Evolutionary conservation across 2,329 filamentous ascomycete species (phyloP).

Genomic region (Fusarium subglutinans): DNA sequence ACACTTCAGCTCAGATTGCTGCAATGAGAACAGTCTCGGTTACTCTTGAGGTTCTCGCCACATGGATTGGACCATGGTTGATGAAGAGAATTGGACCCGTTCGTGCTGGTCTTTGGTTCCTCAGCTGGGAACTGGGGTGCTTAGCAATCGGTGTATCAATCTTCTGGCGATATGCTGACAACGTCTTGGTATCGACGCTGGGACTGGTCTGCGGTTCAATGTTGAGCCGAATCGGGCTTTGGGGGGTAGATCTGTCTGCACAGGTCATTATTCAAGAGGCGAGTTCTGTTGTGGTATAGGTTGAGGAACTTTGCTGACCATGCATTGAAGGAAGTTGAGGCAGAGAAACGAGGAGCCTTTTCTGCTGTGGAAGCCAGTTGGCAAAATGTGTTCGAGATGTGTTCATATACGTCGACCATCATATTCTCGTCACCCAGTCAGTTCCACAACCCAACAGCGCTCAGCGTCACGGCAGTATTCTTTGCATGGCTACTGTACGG

Average conservation of each 20-base stretch:
- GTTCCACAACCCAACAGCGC: constrained; percentile 70
- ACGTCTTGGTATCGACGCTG: constrained; percentile 52
- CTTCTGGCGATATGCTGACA: constrained; percentile 50
- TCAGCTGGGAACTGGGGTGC: constrained; percentile 72
- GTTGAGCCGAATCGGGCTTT: constrained; percentile 67
- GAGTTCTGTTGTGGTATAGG: neutral
- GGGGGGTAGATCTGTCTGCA: constrained; percentile 69
- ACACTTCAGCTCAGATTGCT: constrained; percentile 62
- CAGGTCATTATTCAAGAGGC: constrained; percentile 71
- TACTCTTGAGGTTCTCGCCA: constrained; percentile 67
- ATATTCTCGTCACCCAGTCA: constrained; percentile 69
- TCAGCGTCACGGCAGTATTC: constrained; percentile 64
- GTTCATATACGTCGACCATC: constrained; percentile 73
- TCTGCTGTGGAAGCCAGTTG: constrained; percentile 73
- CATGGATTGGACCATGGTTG: constrained; percentile 66
- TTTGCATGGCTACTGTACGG: constrained; percentile 44
- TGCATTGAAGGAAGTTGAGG: constrained; percentile 59
- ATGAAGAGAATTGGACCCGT: constrained; percentile 66
- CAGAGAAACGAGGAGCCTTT: constrained; percentile 70
- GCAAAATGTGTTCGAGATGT: constrained; percentile 76
- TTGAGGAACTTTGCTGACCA: neutral
- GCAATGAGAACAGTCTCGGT: constrained; percentile 62
- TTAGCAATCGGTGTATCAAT: constrained; percentile 56
- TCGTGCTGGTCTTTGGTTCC: constrained; percentile 75
- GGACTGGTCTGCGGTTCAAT: constrained; percentile 61